A percentile compares a stretch with the other conserved stretches of the same genome.
Evolutionary conservation across 2,329 filamentous ascomycete species (phyloP).

Genomic region (Exophiala sp.): DNA sequence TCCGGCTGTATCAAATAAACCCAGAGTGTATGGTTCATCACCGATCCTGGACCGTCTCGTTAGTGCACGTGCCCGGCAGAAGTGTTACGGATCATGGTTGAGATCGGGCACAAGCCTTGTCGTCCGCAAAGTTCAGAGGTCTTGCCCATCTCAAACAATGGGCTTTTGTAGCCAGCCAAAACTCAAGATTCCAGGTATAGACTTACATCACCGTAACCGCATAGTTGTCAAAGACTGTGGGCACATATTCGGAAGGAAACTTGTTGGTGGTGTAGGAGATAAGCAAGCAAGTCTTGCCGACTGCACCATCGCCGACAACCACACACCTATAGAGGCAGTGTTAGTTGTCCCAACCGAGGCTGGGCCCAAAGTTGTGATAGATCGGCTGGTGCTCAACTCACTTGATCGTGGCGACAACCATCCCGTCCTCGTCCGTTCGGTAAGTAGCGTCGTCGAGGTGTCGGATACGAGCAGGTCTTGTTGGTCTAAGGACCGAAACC

Average conservation of each 20-base stretch:
- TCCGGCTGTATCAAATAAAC: conserved; percentile 95
- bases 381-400: conserved; percentile 36
- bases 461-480: conserved; percentile 10
- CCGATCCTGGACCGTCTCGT: conserved; percentile 67
- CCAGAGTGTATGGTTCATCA: conserved; percentile 95
- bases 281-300: conserved; percentile 97
- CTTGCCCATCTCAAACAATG: no score
- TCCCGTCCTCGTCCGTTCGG: conserved; percentile 32
- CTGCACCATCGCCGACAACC: conserved; percentile 97
- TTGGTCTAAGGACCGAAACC: conserved; percentile 5
- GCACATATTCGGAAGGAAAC: conserved; percentile 98
- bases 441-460: conserved; percentile 12
- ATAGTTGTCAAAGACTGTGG: conserved; percentile 99
- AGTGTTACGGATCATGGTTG: background rate
- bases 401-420: conserved; percentile 62
- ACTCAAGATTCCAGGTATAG: background rate
- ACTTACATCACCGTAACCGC: conserved; percentile 98
- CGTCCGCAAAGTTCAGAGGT: no score
- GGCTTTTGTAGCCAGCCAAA: background rate
- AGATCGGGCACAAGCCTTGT: background rate
- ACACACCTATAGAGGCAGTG: conserved; percentile 64
- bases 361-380: conserved; percentile 4
- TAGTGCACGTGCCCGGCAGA: conserved; percentile 10
- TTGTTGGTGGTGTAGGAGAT: conserved; percentile 99
- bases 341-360: conserved; percentile 4